Evolutionary conservation across 169 alveolate genomes (phyloP).

Genomic region (Eimeria sp.): DNA sequence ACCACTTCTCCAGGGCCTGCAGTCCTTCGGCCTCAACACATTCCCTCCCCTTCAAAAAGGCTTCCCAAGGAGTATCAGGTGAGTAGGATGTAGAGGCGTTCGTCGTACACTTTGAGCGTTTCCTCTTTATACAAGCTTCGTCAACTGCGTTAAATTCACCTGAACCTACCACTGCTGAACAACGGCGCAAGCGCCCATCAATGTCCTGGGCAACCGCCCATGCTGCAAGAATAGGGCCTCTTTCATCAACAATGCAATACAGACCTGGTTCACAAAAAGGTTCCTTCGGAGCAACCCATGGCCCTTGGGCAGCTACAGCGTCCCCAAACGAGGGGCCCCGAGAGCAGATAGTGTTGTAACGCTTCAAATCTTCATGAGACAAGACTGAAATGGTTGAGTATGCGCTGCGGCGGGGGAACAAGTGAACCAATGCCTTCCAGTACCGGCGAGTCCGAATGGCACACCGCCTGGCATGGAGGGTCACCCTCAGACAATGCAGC

Average conservation of each 20-base stretch:
- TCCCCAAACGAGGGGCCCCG: background rate
- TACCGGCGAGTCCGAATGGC: slow-evolving; percentile 54
- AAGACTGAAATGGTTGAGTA: slow-evolving; percentile 27
- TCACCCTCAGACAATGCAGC: slow-evolving; percentile 69
- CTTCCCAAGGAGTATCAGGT: background rate
- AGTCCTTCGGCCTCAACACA: slow-evolving; percentile 21
- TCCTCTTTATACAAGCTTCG: background rate
- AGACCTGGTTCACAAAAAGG: slow-evolving; percentile 60
- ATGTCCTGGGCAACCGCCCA: slow-evolving; percentile 60
- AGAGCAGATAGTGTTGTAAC: slow-evolving; percentile 5
- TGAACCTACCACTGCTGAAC: slow-evolving; percentile 21
- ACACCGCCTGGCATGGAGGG: slow-evolving; percentile 76
- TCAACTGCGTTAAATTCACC: slow-evolving; percentile 13
- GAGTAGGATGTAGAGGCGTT: background rate
- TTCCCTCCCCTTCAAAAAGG: background rate
- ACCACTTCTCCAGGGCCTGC: slow-evolving; percentile 52
- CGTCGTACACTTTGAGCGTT: background rate
- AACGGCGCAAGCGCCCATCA: slow-evolving; percentile 59
- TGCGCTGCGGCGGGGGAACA: slow-evolving; percentile 75
- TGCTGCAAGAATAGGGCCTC: slow-evolving; percentile 50
- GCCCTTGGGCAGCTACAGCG: background rate
- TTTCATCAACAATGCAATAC: slow-evolving; percentile 39
- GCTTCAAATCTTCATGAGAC: slow-evolving; percentile 22
- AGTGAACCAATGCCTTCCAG: slow-evolving; percentile 66
- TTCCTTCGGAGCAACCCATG: slow-evolving; percentile 50